phyloP scores from a whole-genome alignment of 805 yeast genomes.

The Saturnispora zaruensis region DNA sequence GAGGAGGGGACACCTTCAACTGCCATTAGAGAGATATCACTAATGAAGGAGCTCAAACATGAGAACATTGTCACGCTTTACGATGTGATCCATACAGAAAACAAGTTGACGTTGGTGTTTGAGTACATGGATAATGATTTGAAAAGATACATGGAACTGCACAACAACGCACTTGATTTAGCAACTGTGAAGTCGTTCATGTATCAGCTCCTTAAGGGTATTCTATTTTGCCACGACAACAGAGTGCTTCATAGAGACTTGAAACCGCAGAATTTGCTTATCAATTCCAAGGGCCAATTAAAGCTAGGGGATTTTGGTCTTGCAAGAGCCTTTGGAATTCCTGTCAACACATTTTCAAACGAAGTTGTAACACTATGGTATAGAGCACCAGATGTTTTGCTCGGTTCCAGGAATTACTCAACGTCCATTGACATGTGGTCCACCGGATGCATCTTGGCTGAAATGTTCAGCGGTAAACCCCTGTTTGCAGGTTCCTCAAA shows the following conservation, averaged over 20 bases:
- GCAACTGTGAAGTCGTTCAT: constrained; percentile 81
- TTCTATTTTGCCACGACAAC: constrained; percentile 79
- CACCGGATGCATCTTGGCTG: constrained; percentile 96
- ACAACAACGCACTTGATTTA: constrained; percentile 38
- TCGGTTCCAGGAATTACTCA: constrained; percentile 92
- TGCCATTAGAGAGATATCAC: constrained; percentile 91
- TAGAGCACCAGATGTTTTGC: constrained; percentile 91
- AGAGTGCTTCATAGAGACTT: constrained; percentile 78
- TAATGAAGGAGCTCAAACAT: constrained; percentile 90
- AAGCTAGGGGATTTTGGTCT: constrained; percentile 95
- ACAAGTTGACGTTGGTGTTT: constrained; percentile 86
- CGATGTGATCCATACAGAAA: constrained; percentile 95
- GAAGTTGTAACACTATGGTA: constrained; percentile 98
- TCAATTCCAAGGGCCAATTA: constrained; percentile 81
- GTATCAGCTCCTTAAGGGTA: constrained; percentile 88
- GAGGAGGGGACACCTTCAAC: constrained; percentile 99
- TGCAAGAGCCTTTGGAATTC: constrained; percentile 96
- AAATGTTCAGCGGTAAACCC: constrained; percentile 97
- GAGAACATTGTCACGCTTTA: constrained; percentile 87
- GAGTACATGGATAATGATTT: constrained; percentile 91
- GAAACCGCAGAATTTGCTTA: constrained; percentile 90
- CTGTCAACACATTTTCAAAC: constrained; percentile 93
- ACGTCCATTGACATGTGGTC: constrained; percentile 99
- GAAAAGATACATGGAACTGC: constrained; percentile 71
- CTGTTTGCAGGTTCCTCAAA: constrained; percentile 93